phyloP scores from a whole-genome alignment of 371 early-diverging fungal species.

The Actinomortierella ambigua region DNA sequence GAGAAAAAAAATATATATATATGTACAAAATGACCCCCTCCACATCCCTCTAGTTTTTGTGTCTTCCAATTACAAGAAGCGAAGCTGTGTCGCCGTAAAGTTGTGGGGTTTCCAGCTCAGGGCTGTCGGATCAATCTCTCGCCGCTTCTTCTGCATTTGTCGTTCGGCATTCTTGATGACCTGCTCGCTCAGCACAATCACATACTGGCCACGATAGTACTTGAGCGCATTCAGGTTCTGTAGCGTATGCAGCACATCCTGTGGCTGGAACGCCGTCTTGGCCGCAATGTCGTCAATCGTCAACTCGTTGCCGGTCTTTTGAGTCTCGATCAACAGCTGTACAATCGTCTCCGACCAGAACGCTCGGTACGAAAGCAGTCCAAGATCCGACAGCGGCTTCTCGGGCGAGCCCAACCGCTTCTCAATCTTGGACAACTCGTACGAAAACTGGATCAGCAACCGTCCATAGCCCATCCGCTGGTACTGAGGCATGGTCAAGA shows the following conservation, averaged over 20 bases:
- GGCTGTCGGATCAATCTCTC: constrained; percentile 79
- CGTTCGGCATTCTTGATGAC: constrained; percentile 83
- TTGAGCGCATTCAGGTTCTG: constrained; percentile 91
- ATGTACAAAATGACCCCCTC: too few species aligned
- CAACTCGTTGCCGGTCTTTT: constrained; percentile 52
- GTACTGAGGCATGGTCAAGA: constrained; percentile 98
- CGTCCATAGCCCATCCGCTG: constrained; percentile 99
- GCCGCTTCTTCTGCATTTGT: constrained; percentile 69
- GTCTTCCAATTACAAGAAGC: constrained; percentile 57
- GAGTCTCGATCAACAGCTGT: constrained; percentile 53
- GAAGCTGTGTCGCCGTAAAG: constrained; percentile 78
- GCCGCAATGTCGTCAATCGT: constrained; percentile 86
- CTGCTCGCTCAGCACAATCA: constrained; percentile 89
- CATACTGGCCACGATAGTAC: constrained; percentile 93
- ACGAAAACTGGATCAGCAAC: constrained; percentile 96
- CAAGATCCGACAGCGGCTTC: constrained; percentile 99
- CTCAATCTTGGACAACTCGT: constrained; percentile 96
- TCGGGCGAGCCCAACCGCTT: constrained; percentile 97
- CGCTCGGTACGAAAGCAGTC: constrained; percentile 93
- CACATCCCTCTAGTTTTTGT: too few species aligned
- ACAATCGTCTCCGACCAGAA: constrained; percentile 95
- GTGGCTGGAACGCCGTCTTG: constrained; percentile 86
- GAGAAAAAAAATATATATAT: too few species aligned
- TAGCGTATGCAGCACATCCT: constrained; percentile 96
- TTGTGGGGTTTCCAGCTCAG: constrained; percentile 83